Evolutionary conservation across 495 filamentous ascomycete species (phyloP).

Genomic region (Rostrohypoxylon terebratum): DNA sequence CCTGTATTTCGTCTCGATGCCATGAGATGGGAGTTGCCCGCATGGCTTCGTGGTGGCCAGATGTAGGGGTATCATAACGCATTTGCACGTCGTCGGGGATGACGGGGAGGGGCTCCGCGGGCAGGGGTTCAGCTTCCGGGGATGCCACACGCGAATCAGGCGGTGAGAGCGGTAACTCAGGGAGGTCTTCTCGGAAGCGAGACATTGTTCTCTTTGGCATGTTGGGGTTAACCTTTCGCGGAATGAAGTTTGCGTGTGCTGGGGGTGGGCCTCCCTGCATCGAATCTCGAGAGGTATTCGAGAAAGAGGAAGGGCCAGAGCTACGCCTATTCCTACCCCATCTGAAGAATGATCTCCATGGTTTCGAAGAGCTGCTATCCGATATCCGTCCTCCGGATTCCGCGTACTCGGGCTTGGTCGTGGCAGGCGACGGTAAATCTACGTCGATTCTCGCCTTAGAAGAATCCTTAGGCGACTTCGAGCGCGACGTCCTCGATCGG

Average conservation of each 20-base stretch:
- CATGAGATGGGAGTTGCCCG: conserved; percentile 59
- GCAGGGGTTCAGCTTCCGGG: conserved; percentile 65
- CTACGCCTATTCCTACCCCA: conserved; percentile 71
- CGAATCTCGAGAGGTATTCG: conserved; percentile 89
- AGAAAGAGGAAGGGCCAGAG: conserved; percentile 72
- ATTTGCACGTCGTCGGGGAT: conserved; percentile 47
- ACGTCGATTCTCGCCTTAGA: conserved; percentile 26
- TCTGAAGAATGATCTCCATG: conserved; percentile 80
- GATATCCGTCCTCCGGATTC: conserved; percentile 51
- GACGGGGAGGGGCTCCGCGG: conserved; percentile 49
- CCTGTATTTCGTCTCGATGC: conserved; percentile 56
- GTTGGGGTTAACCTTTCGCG: conserved; percentile 55
- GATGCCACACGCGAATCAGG: conserved; percentile 85
- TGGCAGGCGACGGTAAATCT: conserved; percentile 48
- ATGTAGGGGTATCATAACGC: conserved; percentile 62
- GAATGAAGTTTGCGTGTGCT: conserved; percentile 46
- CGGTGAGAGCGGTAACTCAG: conserved; percentile 83
- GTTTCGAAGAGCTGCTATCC: conserved; percentile 58
- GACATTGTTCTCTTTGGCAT: conserved; percentile 81
- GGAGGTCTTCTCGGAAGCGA: conserved; percentile 93
- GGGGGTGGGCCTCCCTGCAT: conserved; percentile 57
- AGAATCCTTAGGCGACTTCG: conserved; percentile 49
- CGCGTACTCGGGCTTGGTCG: conserved; percentile 53
- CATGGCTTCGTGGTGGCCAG: conserved; percentile 55
- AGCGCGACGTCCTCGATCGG: conserved; percentile 54